phyloP scores from a whole-genome alignment of 495 filamentous ascomycete species.

The Xylaria scruposa region DNA sequence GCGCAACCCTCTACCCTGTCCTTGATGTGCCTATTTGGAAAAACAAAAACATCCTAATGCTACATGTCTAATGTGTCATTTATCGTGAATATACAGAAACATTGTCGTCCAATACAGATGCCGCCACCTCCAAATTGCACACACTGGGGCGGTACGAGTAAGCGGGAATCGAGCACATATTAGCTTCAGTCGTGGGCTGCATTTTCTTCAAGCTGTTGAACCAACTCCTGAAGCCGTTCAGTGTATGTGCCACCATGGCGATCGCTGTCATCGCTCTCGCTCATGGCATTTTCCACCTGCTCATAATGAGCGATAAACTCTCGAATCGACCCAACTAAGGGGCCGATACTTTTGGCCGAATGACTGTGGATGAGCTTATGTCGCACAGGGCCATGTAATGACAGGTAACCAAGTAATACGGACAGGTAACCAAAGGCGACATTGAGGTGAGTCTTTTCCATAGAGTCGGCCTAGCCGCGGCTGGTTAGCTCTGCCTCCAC shows the following conservation, averaged over 20 bases:
- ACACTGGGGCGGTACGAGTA: not conserved
- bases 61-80: slow-evolving; percentile 23
- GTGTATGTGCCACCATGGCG: slow-evolving; percentile 59
- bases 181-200: slow-evolving; percentile 31
- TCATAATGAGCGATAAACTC: slow-evolving; percentile 84
- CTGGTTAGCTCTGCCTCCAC: slow-evolving; percentile 3
- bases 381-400: slow-evolving; percentile 62
- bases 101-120: slow-evolving; percentile 11
- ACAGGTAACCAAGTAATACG: slow-evolving; percentile 81
- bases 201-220: slow-evolving; percentile 49
- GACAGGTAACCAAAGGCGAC: slow-evolving; percentile 92
- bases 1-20: not conserved
- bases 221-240: slow-evolving; percentile 63
- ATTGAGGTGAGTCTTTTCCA: slow-evolving; percentile 82
- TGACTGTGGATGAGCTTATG: slow-evolving; percentile 58
- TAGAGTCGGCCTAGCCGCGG: slow-evolving; percentile 72
- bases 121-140: not conserved
- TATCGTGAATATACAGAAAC: slow-evolving; percentile 27
- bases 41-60: slow-evolving; percentile 14
- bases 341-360: slow-evolving; percentile 63
- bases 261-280: slow-evolving; percentile 56
- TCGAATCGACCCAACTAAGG: slow-evolving; percentile 77
- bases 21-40: slow-evolving; percentile 2
- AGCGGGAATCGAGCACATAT: not conserved
- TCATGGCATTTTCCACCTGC: slow-evolving; percentile 68